Evolutionary conservation across 2,329 filamentous ascomycete species (phyloP).

Genomic region (Epichloe sp.): DNA sequence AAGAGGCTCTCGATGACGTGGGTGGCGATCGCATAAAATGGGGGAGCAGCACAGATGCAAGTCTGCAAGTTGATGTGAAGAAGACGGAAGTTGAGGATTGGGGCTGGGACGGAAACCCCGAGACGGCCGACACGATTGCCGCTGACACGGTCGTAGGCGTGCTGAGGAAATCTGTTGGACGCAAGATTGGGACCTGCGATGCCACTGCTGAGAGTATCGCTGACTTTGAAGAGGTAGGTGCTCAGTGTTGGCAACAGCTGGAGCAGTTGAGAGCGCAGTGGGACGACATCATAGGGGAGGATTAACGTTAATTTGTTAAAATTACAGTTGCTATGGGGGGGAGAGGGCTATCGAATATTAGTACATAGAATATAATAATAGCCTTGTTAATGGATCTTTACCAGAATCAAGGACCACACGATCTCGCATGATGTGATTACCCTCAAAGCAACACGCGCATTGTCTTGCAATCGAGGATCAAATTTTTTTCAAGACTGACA

Average conservation of each 20-base stretch:
- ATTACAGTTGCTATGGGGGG: neutral
- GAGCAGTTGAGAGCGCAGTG: slow-evolving; percentile 56
- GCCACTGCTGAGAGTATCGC: slow-evolving; percentile 46
- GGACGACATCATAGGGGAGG: slow-evolving; percentile 31
- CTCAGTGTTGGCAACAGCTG: slow-evolving; percentile 54
- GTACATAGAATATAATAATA: too few relatives aligned
- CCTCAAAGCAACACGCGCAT: too few relatives aligned
- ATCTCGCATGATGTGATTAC: too few relatives aligned
- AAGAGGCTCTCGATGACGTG: slow-evolving; percentile 45
- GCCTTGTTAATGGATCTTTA: too few relatives aligned
- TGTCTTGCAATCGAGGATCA: too few relatives aligned
- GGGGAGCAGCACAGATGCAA: slow-evolving; percentile 58
- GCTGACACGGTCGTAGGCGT: slow-evolving; percentile 32
- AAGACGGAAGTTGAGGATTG: slow-evolving; percentile 78
- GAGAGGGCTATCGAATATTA: too few relatives aligned
- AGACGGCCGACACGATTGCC: slow-evolving; percentile 27
- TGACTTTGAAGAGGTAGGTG: slow-evolving; percentile 50
- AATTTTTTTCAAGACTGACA: too few relatives aligned
- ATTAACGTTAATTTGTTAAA: neutral
- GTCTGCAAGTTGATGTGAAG: slow-evolving; percentile 48
- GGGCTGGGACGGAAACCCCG: slow-evolving; percentile 55
- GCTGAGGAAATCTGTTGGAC: slow-evolving; percentile 38
- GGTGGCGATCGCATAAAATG: slow-evolving; percentile 56
- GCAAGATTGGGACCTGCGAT: slow-evolving; percentile 44
- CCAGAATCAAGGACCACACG: too few relatives aligned